Evolutionary conservation across 73 alveolate genomes (phyloP).

Genomic region (Paramecium bursaria): DNA sequence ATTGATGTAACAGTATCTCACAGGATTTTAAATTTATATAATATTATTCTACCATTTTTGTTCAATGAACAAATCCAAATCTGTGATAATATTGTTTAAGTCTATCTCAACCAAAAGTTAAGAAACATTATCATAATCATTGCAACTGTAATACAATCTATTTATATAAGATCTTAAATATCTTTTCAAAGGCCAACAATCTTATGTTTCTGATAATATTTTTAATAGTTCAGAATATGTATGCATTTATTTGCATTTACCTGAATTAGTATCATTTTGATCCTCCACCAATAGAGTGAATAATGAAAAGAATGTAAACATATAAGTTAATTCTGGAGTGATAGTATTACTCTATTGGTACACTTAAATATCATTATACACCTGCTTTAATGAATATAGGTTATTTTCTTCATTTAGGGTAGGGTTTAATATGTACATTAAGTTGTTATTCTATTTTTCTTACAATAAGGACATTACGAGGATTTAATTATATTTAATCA

Average conservation of each 20-base stretch:
- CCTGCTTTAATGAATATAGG: not conserved
- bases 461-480: constrained; percentile 23
- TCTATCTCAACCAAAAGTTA: constrained; percentile 34
- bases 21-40: not conserved
- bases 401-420: no score
- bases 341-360: not conserved
- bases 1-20: not conserved
- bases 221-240: not conserved
- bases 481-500: not conserved
- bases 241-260: constrained; percentile 63
- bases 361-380: not conserved
- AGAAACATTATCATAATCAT: not conserved
- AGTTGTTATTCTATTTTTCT: not conserved
- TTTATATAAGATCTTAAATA: constrained; percentile 46
- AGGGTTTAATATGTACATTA: constrained; percentile 3
- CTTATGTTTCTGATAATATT: not conserved
- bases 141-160: constrained; percentile 9
- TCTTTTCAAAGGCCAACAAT: constrained; percentile 51
- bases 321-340: constrained; percentile 32
- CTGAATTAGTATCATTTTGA: constrained; percentile 11
- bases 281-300: not conserved
- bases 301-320: constrained; percentile 25
- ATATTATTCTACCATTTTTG: not conserved
- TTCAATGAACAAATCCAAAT: not conserved
- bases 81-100: constrained; percentile 16